A percentile compares a stretch with the other conserved stretches of the same genome.
These are phyloP conservation scores for Kuraishia hungarica DNA, from an alignment of 805 yeast species.

Conservation along the genomic window DNA sequence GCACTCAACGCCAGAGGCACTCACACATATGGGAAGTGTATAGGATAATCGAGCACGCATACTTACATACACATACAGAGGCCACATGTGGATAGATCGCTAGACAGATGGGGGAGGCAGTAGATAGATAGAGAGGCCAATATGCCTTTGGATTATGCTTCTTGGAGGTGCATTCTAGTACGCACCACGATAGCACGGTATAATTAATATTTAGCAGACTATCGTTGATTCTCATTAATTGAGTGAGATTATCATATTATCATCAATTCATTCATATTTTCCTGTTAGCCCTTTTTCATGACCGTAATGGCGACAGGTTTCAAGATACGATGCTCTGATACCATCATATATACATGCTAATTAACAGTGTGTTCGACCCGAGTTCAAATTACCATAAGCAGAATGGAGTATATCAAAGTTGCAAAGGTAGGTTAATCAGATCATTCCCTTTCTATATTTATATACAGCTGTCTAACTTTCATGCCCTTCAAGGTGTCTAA, in stretches of 20 bases:
- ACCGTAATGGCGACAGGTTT: neutral
- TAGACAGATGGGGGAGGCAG: neutral
- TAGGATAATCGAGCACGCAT: neutral
- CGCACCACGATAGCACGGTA: too few species aligned
- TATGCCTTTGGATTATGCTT: too few species aligned
- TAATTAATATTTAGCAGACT: too few species aligned
- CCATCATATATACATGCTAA: neutral
- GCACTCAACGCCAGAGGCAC: too few species aligned
- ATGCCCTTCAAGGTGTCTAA: constrained; percentile 29
- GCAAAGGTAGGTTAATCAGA: constrained; percentile 31
- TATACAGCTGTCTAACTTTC: neutral
- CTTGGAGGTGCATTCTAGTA: too few species aligned
- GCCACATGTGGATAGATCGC: neutral
- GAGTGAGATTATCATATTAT: neutral
- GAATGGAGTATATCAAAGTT: constrained; percentile 49
- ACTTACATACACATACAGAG: neutral
- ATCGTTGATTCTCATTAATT: too few species aligned
- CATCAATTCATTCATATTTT: too few species aligned
- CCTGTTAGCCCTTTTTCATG: neutral
- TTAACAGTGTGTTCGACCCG: neutral
- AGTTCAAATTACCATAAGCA: too few species aligned
- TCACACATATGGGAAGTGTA: neutral
- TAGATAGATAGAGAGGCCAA: neutral
- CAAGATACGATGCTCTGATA: neutral
- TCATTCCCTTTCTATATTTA: constrained; percentile 5